phyloP scores from a whole-genome alignment of 1,284 basidiomycete species.

The Austropuccinia psidii region DNA sequence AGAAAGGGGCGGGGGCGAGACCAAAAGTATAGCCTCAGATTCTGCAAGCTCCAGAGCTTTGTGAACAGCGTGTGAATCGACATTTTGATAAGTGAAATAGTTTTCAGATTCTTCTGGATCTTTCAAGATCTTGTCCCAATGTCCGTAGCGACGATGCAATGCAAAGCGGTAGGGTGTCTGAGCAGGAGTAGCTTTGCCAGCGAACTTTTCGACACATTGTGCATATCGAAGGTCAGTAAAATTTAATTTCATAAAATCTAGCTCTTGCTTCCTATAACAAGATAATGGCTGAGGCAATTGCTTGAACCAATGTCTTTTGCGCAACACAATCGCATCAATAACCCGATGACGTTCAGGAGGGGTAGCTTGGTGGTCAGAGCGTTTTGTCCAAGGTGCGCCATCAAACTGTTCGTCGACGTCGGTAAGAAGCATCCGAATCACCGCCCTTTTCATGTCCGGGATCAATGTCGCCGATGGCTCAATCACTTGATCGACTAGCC shows the following conservation, averaged over 20 bases:
- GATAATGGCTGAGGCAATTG: constrained; percentile 44
- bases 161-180: constrained; percentile 49
- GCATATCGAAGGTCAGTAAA: constrained; percentile 51
- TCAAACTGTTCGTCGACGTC: not conserved
- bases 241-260: constrained; percentile 52
- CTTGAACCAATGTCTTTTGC: constrained; percentile 44
- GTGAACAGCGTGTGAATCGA: not conserved
- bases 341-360: not conserved
- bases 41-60: not conserved
- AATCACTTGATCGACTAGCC: constrained; percentile 15
- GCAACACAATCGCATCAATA: constrained; percentile 41
- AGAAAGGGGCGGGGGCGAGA: not conserved
- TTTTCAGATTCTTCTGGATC: constrained; percentile 15
- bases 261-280: constrained; percentile 49
- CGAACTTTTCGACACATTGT: constrained; percentile 49
- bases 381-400: constrained; percentile 31
- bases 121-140: not conserved
- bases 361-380: not conserved
- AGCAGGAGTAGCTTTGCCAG: constrained; percentile 49
- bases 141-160: constrained; percentile 42
- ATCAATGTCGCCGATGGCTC: not conserved
- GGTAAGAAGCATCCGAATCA: constrained; percentile 2
- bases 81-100: constrained; percentile 18
- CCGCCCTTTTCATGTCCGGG: not conserved
- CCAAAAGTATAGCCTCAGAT: not conserved